Evolutionary conservation across 75 land plant genomes (phyloP).

Genomic region (Picea sitchensis): DNA sequence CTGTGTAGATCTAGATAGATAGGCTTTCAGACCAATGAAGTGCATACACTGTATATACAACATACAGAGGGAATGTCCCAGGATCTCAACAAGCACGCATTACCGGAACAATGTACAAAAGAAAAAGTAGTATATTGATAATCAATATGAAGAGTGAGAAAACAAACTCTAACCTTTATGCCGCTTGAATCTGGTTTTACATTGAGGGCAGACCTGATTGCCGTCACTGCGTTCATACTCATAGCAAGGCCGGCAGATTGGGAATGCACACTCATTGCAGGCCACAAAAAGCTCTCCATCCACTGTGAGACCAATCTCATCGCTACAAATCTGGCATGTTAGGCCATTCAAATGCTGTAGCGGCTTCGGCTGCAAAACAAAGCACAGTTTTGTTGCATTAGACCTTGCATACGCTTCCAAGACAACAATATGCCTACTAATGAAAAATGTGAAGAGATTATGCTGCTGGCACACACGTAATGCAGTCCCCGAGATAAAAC

Average conservation of each 20-base stretch:
- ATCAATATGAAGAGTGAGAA: too few species aligned
- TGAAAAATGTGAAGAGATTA: too few species aligned
- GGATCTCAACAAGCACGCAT: too few species aligned
- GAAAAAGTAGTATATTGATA: too few species aligned
- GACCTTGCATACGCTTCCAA: not conserved
- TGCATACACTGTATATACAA: too few species aligned
- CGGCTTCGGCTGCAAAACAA: conserved; percentile 55
- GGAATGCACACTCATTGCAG: conserved; percentile 95
- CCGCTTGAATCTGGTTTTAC: conserved; percentile 83
- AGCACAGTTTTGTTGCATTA: conserved; percentile 5
- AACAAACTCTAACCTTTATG: conserved; percentile 48
- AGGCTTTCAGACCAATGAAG: too few species aligned
- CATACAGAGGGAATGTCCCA: too few species aligned
- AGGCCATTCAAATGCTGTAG: conserved; percentile 55
- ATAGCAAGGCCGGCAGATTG: conserved; percentile 81
- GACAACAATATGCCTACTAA: not conserved
- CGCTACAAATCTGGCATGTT: conserved; percentile 88
- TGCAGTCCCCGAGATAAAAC: too few species aligned
- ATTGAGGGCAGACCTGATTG: conserved; percentile 73
- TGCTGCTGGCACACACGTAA: too few species aligned
- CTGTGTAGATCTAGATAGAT: too few species aligned
- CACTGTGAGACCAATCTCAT: conserved; percentile 67
- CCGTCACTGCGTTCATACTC: conserved; percentile 91
- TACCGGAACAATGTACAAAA: too few species aligned
- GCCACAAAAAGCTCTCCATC: conserved; percentile 88